Percentiles rank a stretch among this genome's conserved stretches.
phyloP scores from a whole-genome alignment of 169 alveolate genomes.

The Cryptosporidium parvum region DNA sequence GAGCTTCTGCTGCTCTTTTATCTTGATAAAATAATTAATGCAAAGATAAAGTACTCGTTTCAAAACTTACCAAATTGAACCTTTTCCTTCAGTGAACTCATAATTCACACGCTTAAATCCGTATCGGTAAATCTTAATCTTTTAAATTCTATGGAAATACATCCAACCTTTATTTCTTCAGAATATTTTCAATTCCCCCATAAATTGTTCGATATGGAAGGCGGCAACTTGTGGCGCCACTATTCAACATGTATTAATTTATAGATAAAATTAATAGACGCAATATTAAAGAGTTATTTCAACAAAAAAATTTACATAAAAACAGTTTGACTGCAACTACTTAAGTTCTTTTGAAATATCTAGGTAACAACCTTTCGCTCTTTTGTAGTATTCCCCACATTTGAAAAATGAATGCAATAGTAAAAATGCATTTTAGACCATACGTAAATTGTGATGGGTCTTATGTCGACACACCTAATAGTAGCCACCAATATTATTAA shows the following conservation, averaged over 20 bases:
- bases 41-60: neutral
- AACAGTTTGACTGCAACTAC: neutral
- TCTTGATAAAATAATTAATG: conserved; percentile 76
- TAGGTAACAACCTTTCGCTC: neutral
- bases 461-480: conserved; percentile 43
- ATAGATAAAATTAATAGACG: conserved; percentile 4
- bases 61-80: conserved; percentile 76
- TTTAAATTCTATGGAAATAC: conserved; percentile 4
- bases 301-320: neutral
- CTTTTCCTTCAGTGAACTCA: conserved; percentile 66
- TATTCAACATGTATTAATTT: conserved; percentile 32
- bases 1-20: conserved; percentile 86
- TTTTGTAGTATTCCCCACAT: neutral
- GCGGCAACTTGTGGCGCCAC: conserved; percentile 29
- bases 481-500: neutral
- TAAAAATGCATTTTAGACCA: conserved; percentile 21
- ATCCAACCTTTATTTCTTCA: neutral
- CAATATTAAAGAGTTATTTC: neutral
- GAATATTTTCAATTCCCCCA: conserved; percentile 29
- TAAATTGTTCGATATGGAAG: conserved; percentile 29
- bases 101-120: conserved; percentile 3
- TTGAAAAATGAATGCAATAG: neutral
- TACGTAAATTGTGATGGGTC: conserved; percentile 57
- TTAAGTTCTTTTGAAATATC: neutral
- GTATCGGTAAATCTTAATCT: neutral